Evolutionary conservation across 164 flowering plant species (phyloP), one percentile per base, ranked within the genome.

Genomic region (Warburgia ugandensis): DNA sequence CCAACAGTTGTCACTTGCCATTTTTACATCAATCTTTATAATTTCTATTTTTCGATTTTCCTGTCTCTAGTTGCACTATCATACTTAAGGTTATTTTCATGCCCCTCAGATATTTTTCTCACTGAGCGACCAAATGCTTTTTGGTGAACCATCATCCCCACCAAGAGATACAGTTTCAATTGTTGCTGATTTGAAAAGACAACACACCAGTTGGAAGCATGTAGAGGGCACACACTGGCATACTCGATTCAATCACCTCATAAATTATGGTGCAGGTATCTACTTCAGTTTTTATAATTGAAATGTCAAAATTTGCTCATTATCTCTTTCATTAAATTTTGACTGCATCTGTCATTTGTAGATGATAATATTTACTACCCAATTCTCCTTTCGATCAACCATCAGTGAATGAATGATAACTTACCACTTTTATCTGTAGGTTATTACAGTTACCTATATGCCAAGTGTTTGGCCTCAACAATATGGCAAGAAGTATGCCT

Each of bases 201-300:
- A 72, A 42, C 56, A 76, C 49, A 81, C 90, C 12, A 74, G 92
- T 61, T 83, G 90, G 84, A 81, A 75, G 56, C 79, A 94, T 66
- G 90, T 79, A 30, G 96, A 89, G 43, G 99, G 97, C 36, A 86
- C 95, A 20, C 83, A 84, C 57, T 84, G 95, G 99, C 94, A 86
- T 46, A 76, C 91, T 35, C 77, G 97, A 61, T 94, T 94, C 68
- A 82, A 50, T 58, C 97, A 94, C 75, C 78, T 94, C 33, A 46
- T 84, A 45, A 80, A 71, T 57, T 94, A 94, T 62, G 99, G 99
- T 47, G 97, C 92, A 66, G 97, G 99, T 88, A 38, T 1, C 25
- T 32, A n/a, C 32, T 20, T 21, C 20, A 43, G 3, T 27, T 4
- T 17, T 29, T 6, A 14, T 14, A 0, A 9, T 6, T 12, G 20